phyloP scores from a whole-genome alignment of 768 basidiomycete species.

The Pholiota molesta region DNA sequence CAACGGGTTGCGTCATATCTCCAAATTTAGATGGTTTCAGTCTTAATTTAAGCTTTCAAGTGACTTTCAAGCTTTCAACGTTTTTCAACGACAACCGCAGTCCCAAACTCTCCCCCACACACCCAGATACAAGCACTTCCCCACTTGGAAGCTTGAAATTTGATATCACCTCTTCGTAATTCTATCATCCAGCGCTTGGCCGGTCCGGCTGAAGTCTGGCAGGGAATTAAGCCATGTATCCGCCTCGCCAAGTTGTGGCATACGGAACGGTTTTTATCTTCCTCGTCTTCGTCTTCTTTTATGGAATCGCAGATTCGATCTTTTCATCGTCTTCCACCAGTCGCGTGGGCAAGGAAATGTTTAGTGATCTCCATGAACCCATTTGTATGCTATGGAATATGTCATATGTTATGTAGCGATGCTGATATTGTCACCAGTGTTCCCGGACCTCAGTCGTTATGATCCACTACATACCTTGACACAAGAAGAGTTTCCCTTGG shows the following conservation, averaged over 20 bases:
- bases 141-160: background rate
- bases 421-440: conserved; percentile 27
- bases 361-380: background rate
- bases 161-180: background rate
- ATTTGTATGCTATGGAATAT: background rate
- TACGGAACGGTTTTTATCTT: conserved; percentile 21
- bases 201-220: background rate
- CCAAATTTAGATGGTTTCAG: too few species aligned
- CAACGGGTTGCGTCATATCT: too few species aligned
- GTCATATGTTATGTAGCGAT: background rate
- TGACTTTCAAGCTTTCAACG: too few species aligned
- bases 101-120: background rate
- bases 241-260: conserved; percentile 15
- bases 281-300: conserved; percentile 18
- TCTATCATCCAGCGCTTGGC: background rate
- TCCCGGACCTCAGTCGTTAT: conserved; percentile 64
- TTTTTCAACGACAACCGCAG: too few species aligned
- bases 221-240: conserved; percentile 11
- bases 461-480: conserved; percentile 43
- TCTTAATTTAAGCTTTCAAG: too few species aligned
- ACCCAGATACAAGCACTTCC: background rate
- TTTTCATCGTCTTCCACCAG: background rate
- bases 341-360: background rate
- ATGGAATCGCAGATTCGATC: conserved; percentile 17
- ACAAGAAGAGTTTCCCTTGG: conserved; percentile 52